A percentile compares a stretch with the other conserved stretches of the same genome.
Evolutionary conservation across 768 basidiomycete genomes (phyloP).

Genomic region (Rhodosporidiobolus sp.): DNA sequence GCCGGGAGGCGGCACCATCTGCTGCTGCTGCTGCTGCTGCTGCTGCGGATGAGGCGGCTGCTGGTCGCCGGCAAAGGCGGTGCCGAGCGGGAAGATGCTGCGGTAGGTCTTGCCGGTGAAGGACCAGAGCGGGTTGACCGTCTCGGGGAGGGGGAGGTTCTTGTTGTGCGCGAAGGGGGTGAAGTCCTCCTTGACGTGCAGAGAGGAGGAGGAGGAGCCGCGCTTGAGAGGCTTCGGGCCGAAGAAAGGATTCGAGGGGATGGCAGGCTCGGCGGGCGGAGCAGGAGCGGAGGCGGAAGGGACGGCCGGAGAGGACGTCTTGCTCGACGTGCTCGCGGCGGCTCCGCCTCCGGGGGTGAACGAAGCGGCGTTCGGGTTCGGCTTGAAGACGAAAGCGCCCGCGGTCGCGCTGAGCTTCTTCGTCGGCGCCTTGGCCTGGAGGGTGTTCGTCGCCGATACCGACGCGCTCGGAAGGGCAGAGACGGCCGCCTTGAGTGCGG

Average conservation of each 20-base stretch:
- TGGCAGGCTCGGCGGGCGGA: constrained; percentile 48
- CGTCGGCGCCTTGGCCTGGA: constrained; percentile 49
- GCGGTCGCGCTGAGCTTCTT: constrained; percentile 64
- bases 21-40: constrained; percentile 1
- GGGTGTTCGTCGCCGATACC: constrained; percentile 26
- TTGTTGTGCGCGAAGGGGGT: constrained; percentile 79
- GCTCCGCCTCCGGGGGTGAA: constrained; percentile 61
- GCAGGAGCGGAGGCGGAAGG: constrained; percentile 50
- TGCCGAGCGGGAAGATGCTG: constrained; percentile 62
- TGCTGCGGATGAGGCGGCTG: neutral
- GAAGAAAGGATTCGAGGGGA: constrained; percentile 71
- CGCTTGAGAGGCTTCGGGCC: constrained; percentile 69
- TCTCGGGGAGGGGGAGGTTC: constrained; percentile 57
- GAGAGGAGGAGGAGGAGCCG: constrained; percentile 54
- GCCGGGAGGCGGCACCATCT: neutral
- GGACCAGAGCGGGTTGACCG: constrained; percentile 68
- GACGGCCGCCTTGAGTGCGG: constrained; percentile 43
- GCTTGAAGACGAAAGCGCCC: constrained; percentile 85
- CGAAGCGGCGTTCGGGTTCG: constrained; percentile 72
- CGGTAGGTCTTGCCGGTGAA: constrained; percentile 85
- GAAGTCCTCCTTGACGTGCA: constrained; percentile 93
- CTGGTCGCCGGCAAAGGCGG: neutral
- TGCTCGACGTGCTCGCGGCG: constrained; percentile 9
- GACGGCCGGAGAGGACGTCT: constrained; percentile 51
- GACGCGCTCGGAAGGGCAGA: constrained; percentile 33